Evolutionary conservation across 164 flowering plant genomes (phyloP).

Genomic region (Kingdonia uniflora): DNA sequence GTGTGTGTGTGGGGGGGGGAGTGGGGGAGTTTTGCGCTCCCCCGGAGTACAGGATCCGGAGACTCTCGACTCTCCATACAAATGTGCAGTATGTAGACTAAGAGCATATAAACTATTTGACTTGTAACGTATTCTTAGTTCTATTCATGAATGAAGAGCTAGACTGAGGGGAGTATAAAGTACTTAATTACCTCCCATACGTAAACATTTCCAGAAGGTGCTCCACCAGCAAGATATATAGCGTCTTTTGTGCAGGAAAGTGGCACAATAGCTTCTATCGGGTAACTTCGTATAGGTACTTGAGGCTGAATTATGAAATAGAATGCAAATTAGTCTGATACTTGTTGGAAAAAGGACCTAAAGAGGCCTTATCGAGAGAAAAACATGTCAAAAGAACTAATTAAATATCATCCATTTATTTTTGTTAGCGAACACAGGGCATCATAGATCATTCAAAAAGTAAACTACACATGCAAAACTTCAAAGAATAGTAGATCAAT

Average conservation of each 20-base stretch:
- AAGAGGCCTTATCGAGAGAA: no score
- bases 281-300: slow-evolving; percentile 29
- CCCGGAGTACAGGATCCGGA: no score
- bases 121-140: neutral
- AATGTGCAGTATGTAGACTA: neutral
- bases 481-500: no score
- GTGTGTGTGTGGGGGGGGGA: no score
- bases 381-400: neutral
- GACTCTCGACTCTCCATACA: neutral
- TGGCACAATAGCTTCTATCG: slow-evolving; percentile 49
- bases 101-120: neutral
- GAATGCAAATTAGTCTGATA: neutral
- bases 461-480: neutral
- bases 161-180: neutral
- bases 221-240: slow-evolving; percentile 42
- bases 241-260: slow-evolving; percentile 38
- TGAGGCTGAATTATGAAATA: slow-evolving; percentile 28
- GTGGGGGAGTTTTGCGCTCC: no score
- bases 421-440: no score
- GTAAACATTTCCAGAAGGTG: slow-evolving; percentile 45
- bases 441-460: neutral
- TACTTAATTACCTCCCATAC: slow-evolving; percentile 48
- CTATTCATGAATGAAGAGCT: neutral
- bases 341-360: no score
- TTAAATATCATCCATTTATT: no score